These are phyloP conservation scores for Sicyos baderoa DNA, from an alignment of 306 rosid species.

Conservation along the genomic window DNA sequence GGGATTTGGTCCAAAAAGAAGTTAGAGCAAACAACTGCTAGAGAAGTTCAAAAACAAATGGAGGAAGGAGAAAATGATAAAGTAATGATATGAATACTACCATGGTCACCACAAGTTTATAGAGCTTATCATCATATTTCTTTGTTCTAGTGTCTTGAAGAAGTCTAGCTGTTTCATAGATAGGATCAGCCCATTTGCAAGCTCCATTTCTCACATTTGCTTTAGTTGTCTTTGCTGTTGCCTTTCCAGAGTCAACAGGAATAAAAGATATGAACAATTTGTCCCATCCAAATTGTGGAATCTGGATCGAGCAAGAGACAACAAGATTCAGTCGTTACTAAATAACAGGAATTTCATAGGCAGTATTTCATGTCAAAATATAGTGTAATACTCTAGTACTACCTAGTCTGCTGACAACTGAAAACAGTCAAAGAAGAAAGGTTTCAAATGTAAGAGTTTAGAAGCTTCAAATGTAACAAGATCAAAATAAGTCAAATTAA, in stretches of 20 bases:
- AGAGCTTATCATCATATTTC: conserved; percentile 78
- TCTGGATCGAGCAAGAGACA: conserved; percentile 42
- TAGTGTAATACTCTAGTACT: background rate
- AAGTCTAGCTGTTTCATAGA: conserved; percentile 93
- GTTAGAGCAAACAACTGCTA: conserved; percentile 16
- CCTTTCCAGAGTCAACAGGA: conserved; percentile 85
- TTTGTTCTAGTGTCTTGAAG: conserved; percentile 82
- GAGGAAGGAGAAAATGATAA: conserved; percentile 1
- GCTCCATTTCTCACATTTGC: conserved; percentile 95
- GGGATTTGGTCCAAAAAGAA: conserved; percentile 29
- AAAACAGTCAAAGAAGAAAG: background rate
- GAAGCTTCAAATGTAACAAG: background rate
- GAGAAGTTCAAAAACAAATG: background rate
- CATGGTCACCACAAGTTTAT: conserved; percentile 85
- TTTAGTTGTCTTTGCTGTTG: conserved; percentile 81
- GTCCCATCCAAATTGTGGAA: conserved; percentile 98
- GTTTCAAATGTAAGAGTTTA: background rate
- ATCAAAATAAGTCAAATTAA: background rate
- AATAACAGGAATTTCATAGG: conserved; percentile 9
- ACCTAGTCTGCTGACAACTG: background rate
- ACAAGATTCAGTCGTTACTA: conserved; percentile 26
- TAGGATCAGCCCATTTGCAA: conserved; percentile 97
- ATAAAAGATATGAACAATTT: conserved; percentile 75
- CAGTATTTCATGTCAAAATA: background rate
- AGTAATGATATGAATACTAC: conserved; percentile 34